Evolutionary conservation across 495 filamentous ascomycete genomes (phyloP), one percentile per base, ranked within the genome.

Genomic region (Trypethelium eluteriae): DNA sequence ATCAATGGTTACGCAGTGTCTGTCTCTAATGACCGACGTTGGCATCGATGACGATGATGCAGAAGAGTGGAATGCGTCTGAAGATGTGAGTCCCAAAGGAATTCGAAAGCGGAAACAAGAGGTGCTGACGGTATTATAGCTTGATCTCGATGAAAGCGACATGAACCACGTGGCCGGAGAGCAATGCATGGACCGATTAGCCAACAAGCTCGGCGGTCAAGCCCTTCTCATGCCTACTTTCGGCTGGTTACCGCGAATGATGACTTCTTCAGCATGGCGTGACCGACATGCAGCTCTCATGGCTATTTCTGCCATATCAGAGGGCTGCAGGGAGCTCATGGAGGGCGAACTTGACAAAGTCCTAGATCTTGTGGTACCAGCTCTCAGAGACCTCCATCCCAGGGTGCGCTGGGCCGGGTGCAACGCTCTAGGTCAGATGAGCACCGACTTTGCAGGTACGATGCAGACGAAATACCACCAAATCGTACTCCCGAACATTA

Each of bases 351-450:
- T 99, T 3, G 89, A 90, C 73, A 91, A 96, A 74, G 93, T 99
- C 34, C 81, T 99, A 67, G 92, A 93, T 61, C 82, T 98, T 35
- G 94, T 99, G 49, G 86, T 96, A 49, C 95, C 95, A 14, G 90
- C 93, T 62, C 83, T 99, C n/a, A 86, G 87, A 68, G 93, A 98
- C 70, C 82, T 88, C 49, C 95, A 98, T 74, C 91, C 95, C 32
- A 89, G 95, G 67, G 95, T 99, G 62, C 89, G 94, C 65, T 99
- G 95, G 86, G 95, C 95, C 39, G 95, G 93, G 44, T 99, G 95
- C 80, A 98, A 99, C 74, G 95, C 95, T n/a, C 81, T 99, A 35
- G 95, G 95, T 14, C 95, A 99, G 76, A 99, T 99, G 95, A 98
- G 95, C 77, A 99, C 95, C 10, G 95, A 99, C 76, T 99, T 99